Percentiles rank a stretch among this genome's conserved stretches.
Evolutionary conservation across 2,329 filamentous ascomycete genomes (phyloP).

Genomic region (Fusarium mangiferae): DNA sequence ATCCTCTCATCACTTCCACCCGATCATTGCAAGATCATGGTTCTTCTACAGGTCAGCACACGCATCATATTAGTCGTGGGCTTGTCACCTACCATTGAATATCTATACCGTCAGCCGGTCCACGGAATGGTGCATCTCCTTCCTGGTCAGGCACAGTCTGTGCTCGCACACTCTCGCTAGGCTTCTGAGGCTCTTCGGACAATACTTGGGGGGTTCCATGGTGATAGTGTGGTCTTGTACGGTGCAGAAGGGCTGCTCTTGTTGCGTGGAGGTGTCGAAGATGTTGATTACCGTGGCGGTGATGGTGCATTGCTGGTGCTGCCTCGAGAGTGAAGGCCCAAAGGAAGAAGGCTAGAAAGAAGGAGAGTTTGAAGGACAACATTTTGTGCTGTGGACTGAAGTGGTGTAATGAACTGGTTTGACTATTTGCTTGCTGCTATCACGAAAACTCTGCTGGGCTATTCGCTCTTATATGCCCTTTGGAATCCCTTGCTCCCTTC

Average conservation of each 20-base stretch:
- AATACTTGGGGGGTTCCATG: slow-evolving; percentile 2
- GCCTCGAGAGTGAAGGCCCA: slow-evolving; percentile 41
- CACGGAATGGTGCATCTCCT: slow-evolving; percentile 1
- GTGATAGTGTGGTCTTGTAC: slow-evolving; percentile 8
- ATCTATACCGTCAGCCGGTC: slow-evolving; percentile 8
- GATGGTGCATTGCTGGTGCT: slow-evolving; percentile 39
- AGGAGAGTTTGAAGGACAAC: slow-evolving; percentile 30
- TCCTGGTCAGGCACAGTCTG: not conserved
- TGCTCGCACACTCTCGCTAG: slow-evolving; percentile 13
- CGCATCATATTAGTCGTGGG: not conserved
- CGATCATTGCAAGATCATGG: not conserved
- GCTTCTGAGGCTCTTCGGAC: slow-evolving; percentile 18
- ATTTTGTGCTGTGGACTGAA: slow-evolving; percentile 13
- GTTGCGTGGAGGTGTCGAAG: slow-evolving; percentile 30
- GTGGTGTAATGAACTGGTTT: not conserved
- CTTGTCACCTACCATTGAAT: not conserved
- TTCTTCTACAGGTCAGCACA: not conserved
- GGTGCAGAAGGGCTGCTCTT: slow-evolving; percentile 51
- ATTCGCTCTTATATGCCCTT: slow-evolving; percentile 29
- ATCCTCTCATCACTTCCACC: not conserved
- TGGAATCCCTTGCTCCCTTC: slow-evolving; percentile 26
- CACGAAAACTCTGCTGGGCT: not conserved
- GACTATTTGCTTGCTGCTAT: slow-evolving; percentile 11
- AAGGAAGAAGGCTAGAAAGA: slow-evolving; percentile 34
- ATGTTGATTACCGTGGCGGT: slow-evolving; percentile 30